phyloP scores from a whole-genome alignment of 805 yeast genomes.

The Jamesozyma spencerorum region DNA sequence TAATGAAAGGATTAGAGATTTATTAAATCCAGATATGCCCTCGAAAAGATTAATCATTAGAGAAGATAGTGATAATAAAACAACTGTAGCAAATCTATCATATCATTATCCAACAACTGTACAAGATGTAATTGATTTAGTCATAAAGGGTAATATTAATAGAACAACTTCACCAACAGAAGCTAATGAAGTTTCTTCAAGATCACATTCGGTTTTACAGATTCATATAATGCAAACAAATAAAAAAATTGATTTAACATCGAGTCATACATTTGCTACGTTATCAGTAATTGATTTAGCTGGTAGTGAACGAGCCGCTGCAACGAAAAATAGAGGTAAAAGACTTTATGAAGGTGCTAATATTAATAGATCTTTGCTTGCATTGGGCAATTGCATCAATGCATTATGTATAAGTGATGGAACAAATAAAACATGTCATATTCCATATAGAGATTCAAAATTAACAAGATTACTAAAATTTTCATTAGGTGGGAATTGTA shows the following conservation, averaged over 20 bases:
- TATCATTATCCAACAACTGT: constrained; percentile 52
- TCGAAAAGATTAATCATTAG: constrained; percentile 48
- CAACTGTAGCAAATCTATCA: constrained; percentile 63
- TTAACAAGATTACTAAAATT: constrained; percentile 78
- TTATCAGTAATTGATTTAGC: constrained; percentile 85
- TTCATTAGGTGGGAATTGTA: constrained; percentile 89
- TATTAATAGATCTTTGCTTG: constrained; percentile 78
- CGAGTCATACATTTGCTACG: constrained; percentile 68
- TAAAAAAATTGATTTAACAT: constrained; percentile 48
- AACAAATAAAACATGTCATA: constrained; percentile 48
- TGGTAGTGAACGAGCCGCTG: constrained; percentile 90
- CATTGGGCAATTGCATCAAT: constrained; percentile 88
- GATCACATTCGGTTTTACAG: constrained; percentile 91
- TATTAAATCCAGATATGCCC: constrained; percentile 48
- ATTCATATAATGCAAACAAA: constrained; percentile 55
- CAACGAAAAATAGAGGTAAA: constrained; percentile 76
- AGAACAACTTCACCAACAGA: constrained; percentile 82
- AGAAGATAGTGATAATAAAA: constrained; percentile 56
- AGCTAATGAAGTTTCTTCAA: constrained; percentile 81
- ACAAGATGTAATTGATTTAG: constrained; percentile 71
- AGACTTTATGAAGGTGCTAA: constrained; percentile 87
- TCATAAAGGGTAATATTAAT: constrained; percentile 59
- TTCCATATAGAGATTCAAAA: constrained; percentile 88
- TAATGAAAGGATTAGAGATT: constrained; percentile 79
- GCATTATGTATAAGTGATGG: constrained; percentile 71